Conservation (phyloP, 1,139 yeast species). For the Candida tropicalis region DNA sequence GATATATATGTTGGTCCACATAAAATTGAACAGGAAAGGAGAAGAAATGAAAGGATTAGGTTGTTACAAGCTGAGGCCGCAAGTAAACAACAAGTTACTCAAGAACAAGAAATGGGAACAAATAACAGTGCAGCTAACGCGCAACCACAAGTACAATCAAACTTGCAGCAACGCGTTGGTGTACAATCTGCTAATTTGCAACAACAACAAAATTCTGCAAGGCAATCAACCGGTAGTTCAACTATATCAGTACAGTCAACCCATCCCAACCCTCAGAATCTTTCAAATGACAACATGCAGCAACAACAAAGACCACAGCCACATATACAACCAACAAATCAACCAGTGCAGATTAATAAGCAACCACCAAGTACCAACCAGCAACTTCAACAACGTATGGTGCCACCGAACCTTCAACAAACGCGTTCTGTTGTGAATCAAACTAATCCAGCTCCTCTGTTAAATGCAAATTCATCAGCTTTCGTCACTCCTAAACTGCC, state of each 20-base stretch:
- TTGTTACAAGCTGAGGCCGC: slow-evolving; percentile 2
- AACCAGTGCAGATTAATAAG: background rate
- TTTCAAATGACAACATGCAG: background rate
- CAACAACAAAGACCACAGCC: background rate
- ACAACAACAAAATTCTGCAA: background rate
- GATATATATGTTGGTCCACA: slow-evolving; percentile 44
- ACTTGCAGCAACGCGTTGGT: no score
- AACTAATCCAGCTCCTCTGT: slow-evolving; percentile 2
- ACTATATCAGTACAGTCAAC: background rate
- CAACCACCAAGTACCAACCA: background rate
- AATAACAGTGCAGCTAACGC: background rate
- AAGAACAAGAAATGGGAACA: background rate
- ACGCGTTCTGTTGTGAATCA: background rate
- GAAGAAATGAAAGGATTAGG: slow-evolving; percentile 15
- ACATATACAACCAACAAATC: background rate
- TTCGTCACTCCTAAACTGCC: slow-evolving; percentile 17
- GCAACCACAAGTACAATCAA: background rate
- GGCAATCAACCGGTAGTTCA: background rate
- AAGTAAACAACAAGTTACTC: slow-evolving; percentile 1
- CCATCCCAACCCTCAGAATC: background rate
- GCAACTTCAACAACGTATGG: slow-evolving; percentile 7
- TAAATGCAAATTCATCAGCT: slow-evolving; percentile 14
- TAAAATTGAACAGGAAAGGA: slow-evolving; percentile 33
- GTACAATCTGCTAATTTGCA: background rate
- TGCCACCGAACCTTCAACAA: no score